Evolutionary conservation across 495 filamentous ascomycete species (phyloP), one percentile per base, ranked within the genome.

Genomic region (Glonium stellatum): DNA sequence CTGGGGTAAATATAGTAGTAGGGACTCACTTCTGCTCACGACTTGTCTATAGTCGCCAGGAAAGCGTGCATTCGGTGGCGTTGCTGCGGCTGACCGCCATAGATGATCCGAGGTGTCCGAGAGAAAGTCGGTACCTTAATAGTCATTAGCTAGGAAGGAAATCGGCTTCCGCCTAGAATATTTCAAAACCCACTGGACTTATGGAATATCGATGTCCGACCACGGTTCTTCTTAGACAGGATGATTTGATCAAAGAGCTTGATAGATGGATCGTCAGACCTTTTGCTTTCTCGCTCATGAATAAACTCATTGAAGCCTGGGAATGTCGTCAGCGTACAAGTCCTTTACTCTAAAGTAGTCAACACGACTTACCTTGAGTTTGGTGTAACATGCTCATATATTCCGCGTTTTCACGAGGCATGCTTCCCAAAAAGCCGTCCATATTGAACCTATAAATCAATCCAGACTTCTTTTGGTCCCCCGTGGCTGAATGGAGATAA

Each of bases 161-260:
- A 34, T 18, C n/a, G 4, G 44, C 21, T 27, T 12, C 2, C 34
- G 1, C 21, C 6, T 39, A 44, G 2, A 44, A 44, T 15, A 44
- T n/a, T 18, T 35, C 22, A 34, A 1, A 21, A 58, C 63, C 11
- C 57, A 68, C 61, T 67, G n/a, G 71, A 70, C 52, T 72, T 75
- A 51, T 68, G 69, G 64, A 76, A 77, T 55, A 77, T 63, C 5
- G 64, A 67, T 19, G 64, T 70, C 9, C 80, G 77, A 42, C 93
- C 92, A 42, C 93, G 85, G 61, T 95, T 95, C 63, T 87, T 89
- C 74, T 98, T 98, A 13, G 89, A 89, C 5, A 96, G 79, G 62
- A 98, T 93, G 64, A 98, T 88, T 71, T 95, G 88, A 73, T 98
- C 93, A 71, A 98, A 98, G 22, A 98, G 79, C 55, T 89, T 84